phyloP scores from a whole-genome alignment of 2,329 filamentous ascomycete genomes.

The Emergomyces orientalis region DNA sequence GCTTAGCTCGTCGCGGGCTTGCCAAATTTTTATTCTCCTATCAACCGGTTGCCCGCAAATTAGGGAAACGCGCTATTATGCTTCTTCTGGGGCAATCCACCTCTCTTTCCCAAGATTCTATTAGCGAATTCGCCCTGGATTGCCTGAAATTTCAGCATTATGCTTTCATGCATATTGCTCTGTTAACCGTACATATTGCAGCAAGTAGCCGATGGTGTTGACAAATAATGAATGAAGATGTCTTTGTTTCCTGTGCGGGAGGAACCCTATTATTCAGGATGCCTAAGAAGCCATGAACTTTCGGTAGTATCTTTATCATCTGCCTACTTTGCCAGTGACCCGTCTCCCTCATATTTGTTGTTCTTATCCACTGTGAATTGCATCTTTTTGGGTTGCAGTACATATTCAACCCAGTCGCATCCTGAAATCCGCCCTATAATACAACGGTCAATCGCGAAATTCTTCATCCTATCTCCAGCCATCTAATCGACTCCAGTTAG shows the following conservation, averaged over 20 bases:
- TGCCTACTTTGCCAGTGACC: no score
- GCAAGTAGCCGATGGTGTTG: background rate
- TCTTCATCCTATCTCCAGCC: background rate
- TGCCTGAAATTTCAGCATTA: background rate
- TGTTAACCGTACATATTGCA: background rate
- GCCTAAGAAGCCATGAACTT: background rate
- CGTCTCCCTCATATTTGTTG: background rate
- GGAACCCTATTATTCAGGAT: background rate
- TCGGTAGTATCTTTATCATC: background rate
- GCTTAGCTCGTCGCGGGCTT: background rate
- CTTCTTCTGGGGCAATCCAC: background rate
- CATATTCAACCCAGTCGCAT: background rate
- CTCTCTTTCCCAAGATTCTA: background rate
- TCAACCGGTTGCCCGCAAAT: background rate
- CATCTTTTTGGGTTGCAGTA: background rate
- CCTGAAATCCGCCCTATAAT: background rate
- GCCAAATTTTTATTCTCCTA: background rate
- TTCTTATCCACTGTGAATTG: background rate
- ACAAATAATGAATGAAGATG: background rate
- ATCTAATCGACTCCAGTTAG: slow-evolving; percentile 10
- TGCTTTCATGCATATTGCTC: background rate
- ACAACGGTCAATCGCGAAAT: background rate
- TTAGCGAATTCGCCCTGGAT: background rate
- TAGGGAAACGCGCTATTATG: background rate
- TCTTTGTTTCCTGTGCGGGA: background rate